Base-by-base conservation (phyloP, 176 grass and related monocot genomes). In the Eremochloa ophiuroides region DNA sequence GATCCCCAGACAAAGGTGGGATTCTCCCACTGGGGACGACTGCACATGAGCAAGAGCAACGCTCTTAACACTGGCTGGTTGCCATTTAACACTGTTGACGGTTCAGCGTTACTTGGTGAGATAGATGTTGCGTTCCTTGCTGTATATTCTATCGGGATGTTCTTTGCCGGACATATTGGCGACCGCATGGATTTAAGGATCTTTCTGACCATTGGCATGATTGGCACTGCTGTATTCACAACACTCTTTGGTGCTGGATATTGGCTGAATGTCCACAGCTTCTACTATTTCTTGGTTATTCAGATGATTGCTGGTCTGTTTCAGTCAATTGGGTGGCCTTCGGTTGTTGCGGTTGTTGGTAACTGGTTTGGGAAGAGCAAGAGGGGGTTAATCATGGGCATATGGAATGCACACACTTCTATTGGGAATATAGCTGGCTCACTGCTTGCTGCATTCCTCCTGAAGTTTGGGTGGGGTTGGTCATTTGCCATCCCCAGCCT, bases 281-380 rank as follows among this genome's bases (percentile, higher is more conserved):
- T 97, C 75, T 85, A 81, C 66, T 97, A 97, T 66, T 97, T 86
- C 77, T 71, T 97, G 44, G 80, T 85, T 23, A 68, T 93, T 86
- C 94, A 97, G 87, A 93, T 97, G 94, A 64, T 87, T 76, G 84
- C 91, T 18, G 94, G 94, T 37, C 62, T 93, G 69, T 93, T 97
- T 82, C 94, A 97, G 64, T 91, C 94, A 42, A 87, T 86, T 0
- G 94, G 94, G 38, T 97, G 94, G 94, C 94, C 94, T 9, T 97
- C 94, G 16, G 94, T 97, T 18, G 86, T 93, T 22, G 94, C 94
- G 47, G 80, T 97, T 76, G 88, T 93, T 69, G 91, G 91, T 61
- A 97, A 97, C 77, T 97, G 91, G 94, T 92, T 91, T 79, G 94
- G 94, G 71, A 93, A 97, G 83, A 88, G 90, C 69, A 91, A 93